These are phyloP conservation scores for Hypoxylon fuscum DNA, from an alignment of 495 filamentous ascomycete species.

Conservation along the genomic window DNA sequence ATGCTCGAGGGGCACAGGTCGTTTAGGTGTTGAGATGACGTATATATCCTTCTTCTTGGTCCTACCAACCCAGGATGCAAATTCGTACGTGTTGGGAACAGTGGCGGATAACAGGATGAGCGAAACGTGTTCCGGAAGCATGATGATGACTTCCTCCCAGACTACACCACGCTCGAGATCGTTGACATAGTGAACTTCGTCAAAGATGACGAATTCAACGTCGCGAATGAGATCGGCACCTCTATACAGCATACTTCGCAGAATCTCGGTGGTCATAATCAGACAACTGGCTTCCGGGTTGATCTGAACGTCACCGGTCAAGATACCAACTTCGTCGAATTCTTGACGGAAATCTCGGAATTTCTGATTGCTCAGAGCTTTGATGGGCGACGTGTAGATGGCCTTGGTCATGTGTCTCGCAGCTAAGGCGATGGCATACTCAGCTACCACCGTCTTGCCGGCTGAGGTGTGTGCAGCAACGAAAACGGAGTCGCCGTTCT, in stretches of 20 bases:
- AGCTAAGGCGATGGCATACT: slow-evolving; percentile 96
- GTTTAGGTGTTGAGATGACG: slow-evolving; percentile 95
- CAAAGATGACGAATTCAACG: slow-evolving; percentile 98
- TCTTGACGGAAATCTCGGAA: slow-evolving; percentile 90
- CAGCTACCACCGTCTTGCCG: slow-evolving; percentile 97
- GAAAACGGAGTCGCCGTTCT: slow-evolving; percentile 96
- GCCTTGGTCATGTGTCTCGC: slow-evolving; percentile 99
- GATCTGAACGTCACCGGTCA: slow-evolving; percentile 98
- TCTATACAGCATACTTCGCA: slow-evolving; percentile 97
- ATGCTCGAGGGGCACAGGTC: slow-evolving; percentile 94
- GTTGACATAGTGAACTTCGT: slow-evolving; percentile 99
- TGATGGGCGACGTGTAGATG: slow-evolving; percentile 98
- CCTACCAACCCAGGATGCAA: slow-evolving; percentile 96
- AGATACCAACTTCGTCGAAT: slow-evolving; percentile 95
- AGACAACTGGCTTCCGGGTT: slow-evolving; percentile 97
- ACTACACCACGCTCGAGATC: slow-evolving; percentile 97
- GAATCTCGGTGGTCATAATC: slow-evolving; percentile 99
- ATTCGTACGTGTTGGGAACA: slow-evolving; percentile 96
- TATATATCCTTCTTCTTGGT: slow-evolving; percentile 99
- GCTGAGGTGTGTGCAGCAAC: slow-evolving; percentile 99
- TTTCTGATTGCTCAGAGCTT: slow-evolving; percentile 98
- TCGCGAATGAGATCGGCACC: slow-evolving; percentile 96
- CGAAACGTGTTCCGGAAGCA: slow-evolving; percentile 96
- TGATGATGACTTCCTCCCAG: slow-evolving; percentile 99
- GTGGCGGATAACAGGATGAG: slow-evolving; percentile 95